Evolutionary conservation across 164 flowering plant genomes (phyloP).

Genomic region (Vitis labrusca): DNA sequence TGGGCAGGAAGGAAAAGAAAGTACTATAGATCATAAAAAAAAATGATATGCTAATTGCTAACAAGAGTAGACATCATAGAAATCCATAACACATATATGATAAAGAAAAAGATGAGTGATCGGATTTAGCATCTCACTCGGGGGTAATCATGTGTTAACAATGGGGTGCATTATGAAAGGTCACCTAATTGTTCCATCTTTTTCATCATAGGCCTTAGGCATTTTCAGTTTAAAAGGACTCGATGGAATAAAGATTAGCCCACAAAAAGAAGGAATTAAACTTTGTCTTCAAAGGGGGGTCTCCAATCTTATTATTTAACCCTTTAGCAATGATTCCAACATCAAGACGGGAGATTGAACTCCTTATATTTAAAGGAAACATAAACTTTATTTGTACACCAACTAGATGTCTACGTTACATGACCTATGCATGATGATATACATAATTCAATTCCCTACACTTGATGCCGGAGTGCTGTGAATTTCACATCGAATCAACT

Average conservation of each 20-base stretch:
- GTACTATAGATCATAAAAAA: not conserved
- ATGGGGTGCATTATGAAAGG: conserved; percentile 1
- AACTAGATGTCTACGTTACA: too few relatives aligned
- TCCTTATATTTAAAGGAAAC: too few relatives aligned
- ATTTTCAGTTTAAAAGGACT: not conserved
- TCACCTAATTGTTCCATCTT: not conserved
- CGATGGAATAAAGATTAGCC: not conserved
- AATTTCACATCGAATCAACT: too few relatives aligned
- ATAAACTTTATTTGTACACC: too few relatives aligned
- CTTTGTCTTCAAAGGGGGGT: not conserved
- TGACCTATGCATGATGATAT: too few relatives aligned
- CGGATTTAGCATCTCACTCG: not conserved
- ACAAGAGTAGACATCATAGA: not conserved
- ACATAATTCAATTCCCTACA: not conserved
- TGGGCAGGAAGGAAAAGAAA: not conserved
- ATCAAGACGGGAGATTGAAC: too few relatives aligned
- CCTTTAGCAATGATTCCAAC: not conserved
- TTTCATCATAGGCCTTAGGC: not conserved
- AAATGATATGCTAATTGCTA: not conserved
- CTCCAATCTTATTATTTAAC: not conserved
- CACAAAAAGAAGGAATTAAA: not conserved
- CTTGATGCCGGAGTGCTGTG: not conserved
- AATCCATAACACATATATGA: not conserved
- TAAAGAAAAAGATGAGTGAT: not conserved
- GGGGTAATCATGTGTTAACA: not conserved